A percentile compares a stretch with the other conserved stretches of the same genome.
Evolutionary conservation across 768 basidiomycete genomes (phyloP).

Genomic region (Pleurotus sapidus): DNA sequence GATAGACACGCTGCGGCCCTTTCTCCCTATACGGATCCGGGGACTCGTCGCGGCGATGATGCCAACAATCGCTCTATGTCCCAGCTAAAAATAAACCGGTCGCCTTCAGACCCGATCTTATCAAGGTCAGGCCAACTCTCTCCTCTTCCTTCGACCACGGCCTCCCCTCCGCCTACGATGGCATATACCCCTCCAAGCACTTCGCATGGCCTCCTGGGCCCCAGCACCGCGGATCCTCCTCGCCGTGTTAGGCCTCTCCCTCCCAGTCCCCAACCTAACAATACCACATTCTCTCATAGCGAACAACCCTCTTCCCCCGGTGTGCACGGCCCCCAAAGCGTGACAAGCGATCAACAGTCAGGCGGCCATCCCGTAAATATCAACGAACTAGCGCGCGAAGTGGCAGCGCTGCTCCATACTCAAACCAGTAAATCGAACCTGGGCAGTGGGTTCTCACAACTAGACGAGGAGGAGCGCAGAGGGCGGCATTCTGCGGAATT

Average conservation of each 20-base stretch:
- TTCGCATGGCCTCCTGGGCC: background rate
- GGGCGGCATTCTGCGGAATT: no score
- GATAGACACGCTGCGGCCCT: background rate
- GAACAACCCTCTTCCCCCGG: background rate
- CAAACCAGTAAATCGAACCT: background rate
- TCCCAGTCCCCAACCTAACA: background rate
- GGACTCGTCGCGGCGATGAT: background rate
- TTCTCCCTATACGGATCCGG: background rate
- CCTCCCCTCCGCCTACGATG: background rate
- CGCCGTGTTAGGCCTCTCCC: conserved; percentile 1
- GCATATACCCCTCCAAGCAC: background rate
- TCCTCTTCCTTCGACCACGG: background rate
- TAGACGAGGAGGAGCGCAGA: background rate
- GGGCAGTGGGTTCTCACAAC: background rate
- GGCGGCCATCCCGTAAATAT: conserved; percentile 5
- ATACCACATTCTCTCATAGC: background rate
- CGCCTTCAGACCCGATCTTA: background rate
- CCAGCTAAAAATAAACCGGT: conserved; percentile 8
- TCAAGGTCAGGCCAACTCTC: background rate
- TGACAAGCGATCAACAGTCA: background rate
- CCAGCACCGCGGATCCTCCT: background rate
- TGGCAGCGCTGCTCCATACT: background rate
- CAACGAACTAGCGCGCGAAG: conserved; percentile 7
- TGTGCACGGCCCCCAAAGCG: background rate
- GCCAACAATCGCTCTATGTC: conserved; percentile 5